Evolutionary conservation across 2,329 filamentous ascomycete genomes (phyloP), one percentile per base, ranked within the genome.

Genomic region (Ascochyta koolunga): DNA sequence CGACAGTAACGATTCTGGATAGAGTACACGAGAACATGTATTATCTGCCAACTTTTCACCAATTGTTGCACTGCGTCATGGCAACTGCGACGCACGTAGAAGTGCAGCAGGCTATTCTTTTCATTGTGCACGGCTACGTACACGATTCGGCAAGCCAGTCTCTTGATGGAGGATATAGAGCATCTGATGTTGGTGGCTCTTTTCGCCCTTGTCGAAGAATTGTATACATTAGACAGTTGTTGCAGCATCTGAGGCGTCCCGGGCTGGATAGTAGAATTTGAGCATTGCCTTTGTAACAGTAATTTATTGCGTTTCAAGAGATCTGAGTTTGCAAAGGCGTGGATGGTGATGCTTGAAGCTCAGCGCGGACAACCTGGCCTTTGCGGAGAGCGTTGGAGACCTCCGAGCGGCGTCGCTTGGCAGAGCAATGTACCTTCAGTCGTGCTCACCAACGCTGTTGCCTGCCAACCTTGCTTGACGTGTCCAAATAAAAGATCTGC

Each of bases 181-280:
- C 56, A 36, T 45, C 43, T 40, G 56, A 27, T 44, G 36, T 59
- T 52, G 60, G 48, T 24, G 50, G 61, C 15, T n/a, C 16, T 16
- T 18, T 36, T 31, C 16, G 29, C 46, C 19, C 18, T 10, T 15
- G 15, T 24, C 22, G n/a, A 35, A 11, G 5, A 62, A 52, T 54
- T 69, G 63, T 69, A 73, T 67, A 71, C 67, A 71, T 57, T 68
- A 68, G 68, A 69, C 64, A 56, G 46, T 48, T 65, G 49, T 67
- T 66, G 69, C 67, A 72, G 70, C 68, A 72, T 73, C 40, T 60
- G 43, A 47, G 63, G 66, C 68, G 64, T 71, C 62, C 37, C 59
- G 35, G 55, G 58, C 54, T 60, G 49, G 33, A 49, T 35, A 62
- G 58, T 60, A 56, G 48, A 51, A 58, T 50, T 15, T 50, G 45